Evolutionary conservation across 495 filamentous ascomycete genomes (phyloP).

Genomic region (Echria macrotheca): DNA sequence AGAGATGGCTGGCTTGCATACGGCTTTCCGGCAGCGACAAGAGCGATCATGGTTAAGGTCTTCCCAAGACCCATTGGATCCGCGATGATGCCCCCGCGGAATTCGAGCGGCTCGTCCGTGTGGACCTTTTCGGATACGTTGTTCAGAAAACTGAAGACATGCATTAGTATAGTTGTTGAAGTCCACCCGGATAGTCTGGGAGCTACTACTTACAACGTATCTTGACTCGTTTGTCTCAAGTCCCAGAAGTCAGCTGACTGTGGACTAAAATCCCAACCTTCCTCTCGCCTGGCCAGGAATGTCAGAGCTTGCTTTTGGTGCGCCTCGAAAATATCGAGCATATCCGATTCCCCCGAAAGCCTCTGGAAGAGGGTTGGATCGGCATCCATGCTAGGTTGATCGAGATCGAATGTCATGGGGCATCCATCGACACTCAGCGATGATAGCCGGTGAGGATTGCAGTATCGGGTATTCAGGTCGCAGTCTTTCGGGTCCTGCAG

Average conservation of each 20-base stretch:
- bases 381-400: not conserved
- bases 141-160: conserved; percentile 11
- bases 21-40: conserved; percentile 19
- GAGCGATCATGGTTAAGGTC: conserved; percentile 34
- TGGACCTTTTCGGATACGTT: conserved; percentile 18
- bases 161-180: too few relatives aligned
- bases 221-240: not conserved
- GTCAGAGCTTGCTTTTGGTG: conserved; percentile 43
- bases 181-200: too few relatives aligned
- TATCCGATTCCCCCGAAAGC: too few relatives aligned
- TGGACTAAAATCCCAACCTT: conserved; percentile 34
- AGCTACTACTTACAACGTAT: too few relatives aligned
- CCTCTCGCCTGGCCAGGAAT: conserved; percentile 37
- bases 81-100: conserved; percentile 36
- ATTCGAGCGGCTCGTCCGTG: conserved; percentile 18
- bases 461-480: conserved; percentile 31
- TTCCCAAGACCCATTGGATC: conserved; percentile 42
- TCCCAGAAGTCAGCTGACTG: too few relatives aligned
- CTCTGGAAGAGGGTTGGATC: too few relatives aligned
- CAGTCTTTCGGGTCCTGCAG: conserved; percentile 39
- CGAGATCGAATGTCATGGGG: not conserved
- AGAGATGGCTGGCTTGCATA: conserved; percentile 16
- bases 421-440: conserved; percentile 15
- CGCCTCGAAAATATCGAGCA: conserved; percentile 16
- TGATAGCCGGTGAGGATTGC: conserved; percentile 42